phyloP scores from a whole-genome alignment of 2,329 filamentous ascomycete species.

The Tolypocladium pustulatum region DNA sequence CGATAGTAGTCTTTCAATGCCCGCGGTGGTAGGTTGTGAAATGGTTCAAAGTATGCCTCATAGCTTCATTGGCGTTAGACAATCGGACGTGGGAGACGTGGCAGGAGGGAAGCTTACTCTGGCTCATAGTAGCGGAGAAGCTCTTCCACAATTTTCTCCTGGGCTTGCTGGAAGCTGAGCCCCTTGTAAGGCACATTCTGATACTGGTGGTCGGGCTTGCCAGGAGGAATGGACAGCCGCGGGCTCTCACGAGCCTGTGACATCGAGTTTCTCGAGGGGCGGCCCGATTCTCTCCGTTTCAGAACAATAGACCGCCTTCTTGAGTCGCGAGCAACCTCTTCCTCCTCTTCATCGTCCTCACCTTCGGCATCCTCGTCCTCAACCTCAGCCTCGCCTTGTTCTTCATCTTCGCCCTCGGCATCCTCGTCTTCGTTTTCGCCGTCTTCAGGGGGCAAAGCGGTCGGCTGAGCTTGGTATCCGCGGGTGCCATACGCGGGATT shows the following conservation, averaged over 20 bases:
- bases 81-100: not conserved
- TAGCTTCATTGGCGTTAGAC: constrained; percentile 37
- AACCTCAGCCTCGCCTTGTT: constrained; percentile 18
- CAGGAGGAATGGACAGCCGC: constrained; percentile 24
- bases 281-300: constrained; percentile 24
- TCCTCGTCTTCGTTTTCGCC: constrained; percentile 18
- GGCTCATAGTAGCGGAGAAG: constrained; percentile 59
- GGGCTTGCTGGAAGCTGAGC: constrained; percentile 71
- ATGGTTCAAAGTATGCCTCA: constrained; percentile 62
- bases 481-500: constrained; percentile 71
- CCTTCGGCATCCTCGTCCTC: constrained; percentile 16
- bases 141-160: constrained; percentile 75
- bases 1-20: constrained; percentile 78
- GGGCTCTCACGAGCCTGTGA: constrained; percentile 20
- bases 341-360: constrained; percentile 17
- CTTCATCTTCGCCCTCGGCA: constrained; percentile 17
- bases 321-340: constrained; percentile 17
- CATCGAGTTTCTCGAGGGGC: constrained; percentile 21
- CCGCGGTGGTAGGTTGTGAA: constrained; percentile 67
- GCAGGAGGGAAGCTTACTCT: constrained; percentile 35
- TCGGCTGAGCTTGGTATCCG: constrained; percentile 60
- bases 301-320: constrained; percentile 27
- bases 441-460: constrained; percentile 49
- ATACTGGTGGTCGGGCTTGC: constrained; percentile 41
- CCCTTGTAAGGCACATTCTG: constrained; percentile 54